A percentile compares a stretch with the other conserved stretches of the same genome.
Evolutionary conservation across 164 flowering plant species (phyloP).

Genomic region (Macadamia tetraphylla): DNA sequence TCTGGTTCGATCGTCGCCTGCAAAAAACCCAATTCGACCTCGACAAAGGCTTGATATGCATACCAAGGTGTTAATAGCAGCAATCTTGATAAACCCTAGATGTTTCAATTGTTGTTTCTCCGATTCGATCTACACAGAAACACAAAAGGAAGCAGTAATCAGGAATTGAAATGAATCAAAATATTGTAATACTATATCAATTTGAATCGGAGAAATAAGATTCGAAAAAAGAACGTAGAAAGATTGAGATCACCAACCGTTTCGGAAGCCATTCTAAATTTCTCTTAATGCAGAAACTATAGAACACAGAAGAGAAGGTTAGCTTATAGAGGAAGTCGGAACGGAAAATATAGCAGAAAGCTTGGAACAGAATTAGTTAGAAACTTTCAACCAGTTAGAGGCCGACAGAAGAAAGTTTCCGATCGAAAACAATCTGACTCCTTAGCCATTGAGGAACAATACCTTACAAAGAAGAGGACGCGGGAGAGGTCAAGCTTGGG

Average conservation of each 20-base stretch:
- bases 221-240: background rate
- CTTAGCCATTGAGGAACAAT: slow-evolving; percentile 9
- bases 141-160: slow-evolving; percentile 8
- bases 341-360: background rate
- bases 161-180: background rate
- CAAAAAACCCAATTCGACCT: slow-evolving; percentile 52
- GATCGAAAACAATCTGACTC: slow-evolving; percentile 16
- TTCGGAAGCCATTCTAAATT: background rate
- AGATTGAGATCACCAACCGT: background rate
- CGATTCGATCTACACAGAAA: slow-evolving; percentile 15
- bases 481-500: slow-evolving; percentile 25
- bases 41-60: slow-evolving; percentile 29
- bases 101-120: slow-evolving; percentile 38
- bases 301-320: too few species aligned
- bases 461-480: slow-evolving; percentile 14
- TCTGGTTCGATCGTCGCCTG: slow-evolving; percentile 39
- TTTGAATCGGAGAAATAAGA: background rate
- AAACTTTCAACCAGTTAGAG: background rate
- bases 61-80: slow-evolving; percentile 29
- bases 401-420: slow-evolving; percentile 9
- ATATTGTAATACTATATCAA: background rate
- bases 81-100: slow-evolving; percentile 40
- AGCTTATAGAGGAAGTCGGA: too few species aligned
- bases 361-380: background rate
- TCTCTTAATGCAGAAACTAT: too few species aligned